Evolutionary conservation across 1,284 basidiomycete species (phyloP), one percentile per base, ranked within the genome.

Genomic region (Apiotrichum sp.): DNA sequence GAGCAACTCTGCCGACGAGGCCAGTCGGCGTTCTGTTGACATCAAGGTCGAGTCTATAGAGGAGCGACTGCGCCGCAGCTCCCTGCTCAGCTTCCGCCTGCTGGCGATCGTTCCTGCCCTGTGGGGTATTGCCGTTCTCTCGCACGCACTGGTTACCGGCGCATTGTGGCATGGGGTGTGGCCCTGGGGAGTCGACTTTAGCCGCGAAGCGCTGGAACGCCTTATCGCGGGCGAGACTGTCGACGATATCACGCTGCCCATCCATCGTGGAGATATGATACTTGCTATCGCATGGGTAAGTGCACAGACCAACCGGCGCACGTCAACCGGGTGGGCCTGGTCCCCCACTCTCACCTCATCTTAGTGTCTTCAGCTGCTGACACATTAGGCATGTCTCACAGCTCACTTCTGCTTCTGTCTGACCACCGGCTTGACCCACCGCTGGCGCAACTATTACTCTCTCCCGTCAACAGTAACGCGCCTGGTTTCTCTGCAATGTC

Each of bases 371-470:
- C 29, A 29, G 29, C 29, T 5, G 38, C 50, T 59, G 10, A 42
- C 40, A 7, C 4, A 3, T 11, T 56, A 77, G 76, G 70, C 75
- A n/a, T 50, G 71, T 22, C 61, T 70, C 36, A 77, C 77, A 0
- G 76, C 72, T 14, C 71, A 75, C 45, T 76, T 75, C 53, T 78
- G 76, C 55, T 77, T 76, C 63, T 62, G 62, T 34, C 67, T 78
- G 38, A 77, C 77, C 1, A 76, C 76, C 1, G 76, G 75, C 38
- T 65, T 78, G 3, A 74, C 74, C 5, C 70, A 74, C 52, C 73
- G 77, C 50, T 78, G 77, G 77, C 65, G 76, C 34, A 65, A 72
- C 6, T 77, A 77, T 65, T 78, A 78, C 61, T 69, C 74, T 13
- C 66, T 76, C 13, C 69, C 70, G 11, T 74, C 77, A 4, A 77